A percentile compares a stretch with the other conserved stretches of the same genome.
phyloP scores from a whole-genome alignment of 2,329 filamentous ascomycete species.

The Aspergillus niger region DNA sequence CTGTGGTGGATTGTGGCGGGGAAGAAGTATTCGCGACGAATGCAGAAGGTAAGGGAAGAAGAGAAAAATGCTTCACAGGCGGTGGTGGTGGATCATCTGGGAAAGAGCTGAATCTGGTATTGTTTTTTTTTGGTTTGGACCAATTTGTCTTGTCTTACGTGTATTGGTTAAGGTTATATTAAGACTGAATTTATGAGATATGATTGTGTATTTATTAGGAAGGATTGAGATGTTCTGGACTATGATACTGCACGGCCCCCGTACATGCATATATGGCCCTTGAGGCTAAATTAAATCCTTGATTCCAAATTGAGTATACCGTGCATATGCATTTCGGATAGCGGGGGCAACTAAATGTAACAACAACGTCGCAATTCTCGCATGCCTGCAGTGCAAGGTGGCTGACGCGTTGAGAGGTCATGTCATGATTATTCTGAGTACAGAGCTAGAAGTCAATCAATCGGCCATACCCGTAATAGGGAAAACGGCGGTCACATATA shows the following conservation, averaged over 20 bases:
- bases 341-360: too few species aligned
- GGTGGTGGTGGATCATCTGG: constrained; percentile 17
- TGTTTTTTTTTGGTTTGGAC: background rate
- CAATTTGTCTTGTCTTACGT: background rate
- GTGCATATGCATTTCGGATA: background rate
- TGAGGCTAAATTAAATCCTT: background rate
- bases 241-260: background rate
- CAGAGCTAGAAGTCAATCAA: background rate
- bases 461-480: background rate
- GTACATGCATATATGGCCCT: background rate
- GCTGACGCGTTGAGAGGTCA: background rate
- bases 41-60: constrained; percentile 58
- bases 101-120: constrained; percentile 1
- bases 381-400: background rate
- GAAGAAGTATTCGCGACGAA: constrained; percentile 41
- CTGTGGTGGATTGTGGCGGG: constrained; percentile 50
- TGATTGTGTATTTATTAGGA: background rate
- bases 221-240: background rate
- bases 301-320: background rate
- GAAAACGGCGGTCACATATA: background rate
- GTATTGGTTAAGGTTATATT: background rate
- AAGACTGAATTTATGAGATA: too few species aligned
- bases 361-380: background rate
- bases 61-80: constrained; percentile 40
- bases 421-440: background rate